These are phyloP conservation scores for Akebia trifoliata DNA, from an alignment of 164 flowering plant genomes.

Conservation along the genomic window DNA sequence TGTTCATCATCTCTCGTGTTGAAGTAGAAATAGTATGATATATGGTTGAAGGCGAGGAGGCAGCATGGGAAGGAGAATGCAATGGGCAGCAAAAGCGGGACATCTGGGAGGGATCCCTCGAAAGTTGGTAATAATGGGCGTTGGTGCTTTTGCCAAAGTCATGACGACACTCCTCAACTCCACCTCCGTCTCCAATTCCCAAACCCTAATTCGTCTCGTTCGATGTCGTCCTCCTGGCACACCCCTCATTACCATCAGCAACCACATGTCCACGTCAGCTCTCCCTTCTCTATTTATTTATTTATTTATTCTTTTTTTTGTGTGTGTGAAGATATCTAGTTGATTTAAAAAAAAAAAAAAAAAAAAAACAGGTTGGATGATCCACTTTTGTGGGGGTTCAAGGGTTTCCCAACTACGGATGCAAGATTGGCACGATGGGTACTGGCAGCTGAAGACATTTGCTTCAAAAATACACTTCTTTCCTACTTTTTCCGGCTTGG, in stretches of 20 bases:
- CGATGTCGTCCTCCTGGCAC: conserved; percentile 59
- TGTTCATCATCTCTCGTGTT: too few species aligned
- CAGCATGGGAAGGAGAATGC: conserved; percentile 38
- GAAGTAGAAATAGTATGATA: too few species aligned
- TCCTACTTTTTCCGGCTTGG: conserved; percentile 83
- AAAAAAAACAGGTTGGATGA: conserved; percentile 66
- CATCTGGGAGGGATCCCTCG: conserved; percentile 64
- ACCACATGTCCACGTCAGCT: conserved; percentile 81
- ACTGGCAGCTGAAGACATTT: conserved; percentile 91
- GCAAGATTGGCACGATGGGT: conserved; percentile 74
- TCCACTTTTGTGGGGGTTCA: conserved; percentile 93
- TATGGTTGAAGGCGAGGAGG: conserved; percentile 1
- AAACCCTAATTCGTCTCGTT: conserved; percentile 53
- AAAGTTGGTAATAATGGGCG: conserved; percentile 41
- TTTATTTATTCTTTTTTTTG: neutral
- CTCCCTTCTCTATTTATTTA: neutral
- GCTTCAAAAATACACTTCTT: conserved; percentile 61
- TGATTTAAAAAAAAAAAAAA: neutral
- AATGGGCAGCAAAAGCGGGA: conserved; percentile 50
- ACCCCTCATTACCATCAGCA: conserved; percentile 79
- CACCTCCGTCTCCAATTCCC: conserved; percentile 57
- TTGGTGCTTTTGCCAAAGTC: conserved; percentile 58
- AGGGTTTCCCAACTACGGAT: conserved; percentile 65
- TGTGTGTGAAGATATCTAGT: neutral
- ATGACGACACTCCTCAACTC: conserved; percentile 45